Evolutionary conservation across 208 protist species (phyloP).

Genomic region (Naegleria lovaniensis): DNA sequence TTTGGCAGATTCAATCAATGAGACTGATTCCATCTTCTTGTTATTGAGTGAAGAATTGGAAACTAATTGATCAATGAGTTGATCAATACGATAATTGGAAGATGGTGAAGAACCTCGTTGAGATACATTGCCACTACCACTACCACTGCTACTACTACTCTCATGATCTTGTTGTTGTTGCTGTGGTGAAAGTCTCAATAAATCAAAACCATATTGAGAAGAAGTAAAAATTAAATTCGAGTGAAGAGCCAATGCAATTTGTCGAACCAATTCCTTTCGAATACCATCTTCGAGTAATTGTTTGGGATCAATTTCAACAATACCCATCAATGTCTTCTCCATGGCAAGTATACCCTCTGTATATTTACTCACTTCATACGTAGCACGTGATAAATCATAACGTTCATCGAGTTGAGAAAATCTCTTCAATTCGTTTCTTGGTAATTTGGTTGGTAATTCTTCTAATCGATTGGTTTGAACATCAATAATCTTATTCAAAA

Average conservation of each 20-base stretch:
- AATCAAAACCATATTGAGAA: conserved; percentile 39
- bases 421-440: conserved; percentile 56
- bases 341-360: conserved; percentile 93
- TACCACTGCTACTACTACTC: not conserved
- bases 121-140: not conserved
- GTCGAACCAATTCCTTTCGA: conserved; percentile 78
- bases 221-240: conserved; percentile 57
- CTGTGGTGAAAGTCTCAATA: conserved; percentile 26
- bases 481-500: conserved; percentile 85
- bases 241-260: conserved; percentile 66
- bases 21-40: not conserved
- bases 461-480: conserved; percentile 73
- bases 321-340: conserved; percentile 90
- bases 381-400: conserved; percentile 68
- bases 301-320: conserved; percentile 91
- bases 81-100: not conserved
- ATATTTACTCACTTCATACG: conserved; percentile 79
- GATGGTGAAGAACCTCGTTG: not conserved
- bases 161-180: not conserved
- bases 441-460: conserved; percentile 62
- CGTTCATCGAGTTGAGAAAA: conserved; percentile 81
- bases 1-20: conserved; percentile 46
- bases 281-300: conserved; percentile 93
- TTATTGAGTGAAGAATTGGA: not conserved
- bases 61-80: not conserved